Conservation (phyloP, 129 eudicot species). For the Smallanthus sonchifolius region DNA sequence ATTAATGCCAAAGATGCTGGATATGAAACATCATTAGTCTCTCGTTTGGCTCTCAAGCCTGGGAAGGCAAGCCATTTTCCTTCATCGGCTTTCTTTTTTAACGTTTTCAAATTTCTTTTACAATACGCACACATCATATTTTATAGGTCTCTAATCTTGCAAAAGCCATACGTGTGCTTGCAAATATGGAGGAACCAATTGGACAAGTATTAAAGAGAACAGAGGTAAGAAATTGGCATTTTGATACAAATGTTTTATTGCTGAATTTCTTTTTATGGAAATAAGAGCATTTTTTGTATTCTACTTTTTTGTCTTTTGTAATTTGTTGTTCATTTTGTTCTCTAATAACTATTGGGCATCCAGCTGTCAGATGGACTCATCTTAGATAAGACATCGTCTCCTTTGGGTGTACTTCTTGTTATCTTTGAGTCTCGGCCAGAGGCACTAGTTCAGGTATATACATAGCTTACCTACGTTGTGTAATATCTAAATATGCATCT, state of each 20-base stretch:
- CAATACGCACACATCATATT: neutral
- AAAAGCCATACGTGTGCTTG: constrained; percentile 81
- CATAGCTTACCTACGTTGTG: neutral
- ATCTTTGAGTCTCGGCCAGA: constrained; percentile 99
- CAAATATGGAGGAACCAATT: constrained; percentile 92
- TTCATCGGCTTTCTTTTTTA: neutral
- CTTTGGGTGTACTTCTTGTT: constrained; percentile 91
- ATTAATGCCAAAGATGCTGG: constrained; percentile 65
- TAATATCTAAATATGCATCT: neutral
- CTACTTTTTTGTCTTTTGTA: neutral
- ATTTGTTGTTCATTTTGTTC: neutral
- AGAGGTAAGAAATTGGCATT: constrained; percentile 47
- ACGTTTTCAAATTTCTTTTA: neutral
- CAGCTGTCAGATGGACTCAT: constrained; percentile 92
- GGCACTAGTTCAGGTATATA: constrained; percentile 85
- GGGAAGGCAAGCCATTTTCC: constrained; percentile 58
- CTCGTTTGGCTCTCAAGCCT: constrained; percentile 77
- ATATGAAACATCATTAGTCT: constrained; percentile 65
- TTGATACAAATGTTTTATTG: neutral
- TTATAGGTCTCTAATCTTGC: constrained; percentile 72
- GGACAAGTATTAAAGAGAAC: constrained; percentile 80
- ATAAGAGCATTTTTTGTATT: neutral
- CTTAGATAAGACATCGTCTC: constrained; percentile 81
- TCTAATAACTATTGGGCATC: neutral
- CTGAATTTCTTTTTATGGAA: neutral